Conservation (phyloP, 1,284 basidiomycete species). For the Pulveroboletus sp. region DNA sequence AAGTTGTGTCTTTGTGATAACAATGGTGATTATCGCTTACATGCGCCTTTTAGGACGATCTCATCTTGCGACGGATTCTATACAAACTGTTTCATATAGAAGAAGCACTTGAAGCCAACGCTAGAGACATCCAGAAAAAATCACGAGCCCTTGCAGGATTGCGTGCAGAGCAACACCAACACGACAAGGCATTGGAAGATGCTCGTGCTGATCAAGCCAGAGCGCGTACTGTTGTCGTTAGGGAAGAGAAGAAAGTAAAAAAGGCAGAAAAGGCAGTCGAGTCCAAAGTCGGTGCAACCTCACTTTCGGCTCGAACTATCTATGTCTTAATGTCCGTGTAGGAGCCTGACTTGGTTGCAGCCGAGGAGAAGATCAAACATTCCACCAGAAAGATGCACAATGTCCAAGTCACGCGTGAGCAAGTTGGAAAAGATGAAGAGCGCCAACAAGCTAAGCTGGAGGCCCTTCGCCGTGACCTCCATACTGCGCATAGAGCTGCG, state of each 20-base stretch:
- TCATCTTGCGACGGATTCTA: conserved; percentile 80
- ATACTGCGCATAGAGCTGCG: conserved; percentile 68
- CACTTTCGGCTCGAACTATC: not conserved
- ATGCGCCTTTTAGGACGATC: conserved; percentile 59
- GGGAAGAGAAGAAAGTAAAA: conserved; percentile 78
- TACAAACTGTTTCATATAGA: conserved; percentile 94
- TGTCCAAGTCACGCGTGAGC: conserved; percentile 62
- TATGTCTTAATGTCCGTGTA: conserved; percentile 33
- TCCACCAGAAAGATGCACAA: conserved; percentile 77
- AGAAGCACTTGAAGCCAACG: conserved; percentile 72
- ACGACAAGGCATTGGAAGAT: conserved; percentile 73
- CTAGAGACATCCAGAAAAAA: conserved; percentile 68
- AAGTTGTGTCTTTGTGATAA: conserved; percentile 47
- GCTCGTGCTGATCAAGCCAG: conserved; percentile 81
- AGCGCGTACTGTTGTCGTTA: conserved; percentile 70
- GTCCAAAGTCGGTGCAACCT: conserved; percentile 56
- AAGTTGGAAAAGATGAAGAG: conserved; percentile 68
- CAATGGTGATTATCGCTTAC: conserved; percentile 6
- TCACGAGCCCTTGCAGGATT: conserved; percentile 71
- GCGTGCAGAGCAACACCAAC: conserved; percentile 64
- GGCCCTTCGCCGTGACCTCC: conserved; percentile 64
- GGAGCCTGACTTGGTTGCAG: conserved; percentile 80
- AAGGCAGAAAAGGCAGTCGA: conserved; percentile 84
- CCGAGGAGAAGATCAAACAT: conserved; percentile 88
- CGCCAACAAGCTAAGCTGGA: conserved; percentile 65